Base-by-base conservation (phyloP, 2,329 filamentous ascomycete species). In the Xylariaceae sp. region DNA sequence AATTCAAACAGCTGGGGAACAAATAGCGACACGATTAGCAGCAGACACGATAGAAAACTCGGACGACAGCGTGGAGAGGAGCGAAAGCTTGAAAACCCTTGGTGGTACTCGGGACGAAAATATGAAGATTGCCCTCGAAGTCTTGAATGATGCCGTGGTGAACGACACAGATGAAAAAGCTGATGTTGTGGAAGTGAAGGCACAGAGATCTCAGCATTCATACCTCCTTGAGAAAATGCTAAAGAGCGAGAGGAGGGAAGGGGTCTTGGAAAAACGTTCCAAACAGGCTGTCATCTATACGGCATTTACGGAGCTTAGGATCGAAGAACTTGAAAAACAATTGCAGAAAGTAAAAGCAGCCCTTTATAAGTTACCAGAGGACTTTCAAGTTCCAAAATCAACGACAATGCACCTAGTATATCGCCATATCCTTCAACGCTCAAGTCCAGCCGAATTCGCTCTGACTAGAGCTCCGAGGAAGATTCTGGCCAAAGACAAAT, bases 221-320 rank as follows among this genome's bases (percentile, higher is more conserved):
- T 30, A 30, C n/a, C 27, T 8, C 27, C 27, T 8, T 30, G 27
- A 8, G 13, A 30, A n/a, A n/a, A n/a, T n/a, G n/a, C n/a, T n/a
- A n/a, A 30, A 30, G 8, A 13, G 27, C 11, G 52, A 45, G n/a
- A 46, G 27, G 15, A 13, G 16, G 20, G 4, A 13, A 6, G 46
- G 46, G 2, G 27, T 37, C 6, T 1, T 55, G 1, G 24, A n/a
- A 9, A 45, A 13, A 15, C 52, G 52, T 8, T 24, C 39, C 30
- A 24, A 6, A 13, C 52, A 55, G 11, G 46, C 52, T 16, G 32
- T 27, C 5, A 45, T 55, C 20, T 26, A 50, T 15, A 55, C 21
- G 1, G 11, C 41, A 10, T 55, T 55, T 33, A 42, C 33, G 1
- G 49, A 52, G 7, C 2, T 46, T 3, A 41, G 52, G n/a, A 45